A percentile compares a stretch with the other conserved stretches of the same genome.
Conservation (phyloP, 2,329 filamentous ascomycete genomes). For the Podosphaera xanthii region DNA sequence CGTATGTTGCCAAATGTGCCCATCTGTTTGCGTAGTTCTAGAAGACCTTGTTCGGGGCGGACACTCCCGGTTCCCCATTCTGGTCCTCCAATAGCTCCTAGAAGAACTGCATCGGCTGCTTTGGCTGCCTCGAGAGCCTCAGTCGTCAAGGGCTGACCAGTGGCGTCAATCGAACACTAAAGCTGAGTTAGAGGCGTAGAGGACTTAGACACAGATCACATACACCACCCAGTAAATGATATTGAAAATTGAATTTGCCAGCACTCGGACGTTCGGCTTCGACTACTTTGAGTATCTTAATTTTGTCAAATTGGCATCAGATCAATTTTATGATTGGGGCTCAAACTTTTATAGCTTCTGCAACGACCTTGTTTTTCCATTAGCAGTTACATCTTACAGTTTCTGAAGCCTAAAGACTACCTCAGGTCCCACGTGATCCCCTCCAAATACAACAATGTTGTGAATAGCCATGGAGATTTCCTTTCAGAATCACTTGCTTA, state of each 20-base stretch:
- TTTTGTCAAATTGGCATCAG: background rate
- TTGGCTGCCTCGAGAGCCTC: constrained; percentile 66
- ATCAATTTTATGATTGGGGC: background rate
- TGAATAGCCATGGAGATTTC: constrained; percentile 36
- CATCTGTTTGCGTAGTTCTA: constrained; percentile 82
- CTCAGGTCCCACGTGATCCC: constrained; percentile 74
- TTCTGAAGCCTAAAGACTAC: constrained; percentile 23
- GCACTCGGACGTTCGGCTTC: constrained; percentile 48
- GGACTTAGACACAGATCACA: constrained; percentile 19
- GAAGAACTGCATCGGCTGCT: constrained; percentile 66
- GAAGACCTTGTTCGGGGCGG: constrained; percentile 78
- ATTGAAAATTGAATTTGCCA: constrained; percentile 65
- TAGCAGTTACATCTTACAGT: constrained; percentile 1
- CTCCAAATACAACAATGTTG: constrained; percentile 62
- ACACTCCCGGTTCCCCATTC: constrained; percentile 82
- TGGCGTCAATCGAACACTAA: constrained; percentile 76
- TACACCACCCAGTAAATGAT: constrained; percentile 81
- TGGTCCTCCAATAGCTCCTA: constrained; percentile 88
- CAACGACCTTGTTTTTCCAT: constrained; percentile 37
- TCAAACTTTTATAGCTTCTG: constrained; percentile 61
- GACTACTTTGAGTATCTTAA: constrained; percentile 54
- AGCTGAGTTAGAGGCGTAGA: background rate
- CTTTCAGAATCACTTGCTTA: background rate
- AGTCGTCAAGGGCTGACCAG: constrained; percentile 58
- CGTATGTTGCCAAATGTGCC: constrained; percentile 85